Percentiles rank a stretch among this genome's conserved stretches.
phyloP scores from a whole-genome alignment of 2,329 filamentous ascomycete genomes.

The Cephalotrichum gorgonifer region DNA sequence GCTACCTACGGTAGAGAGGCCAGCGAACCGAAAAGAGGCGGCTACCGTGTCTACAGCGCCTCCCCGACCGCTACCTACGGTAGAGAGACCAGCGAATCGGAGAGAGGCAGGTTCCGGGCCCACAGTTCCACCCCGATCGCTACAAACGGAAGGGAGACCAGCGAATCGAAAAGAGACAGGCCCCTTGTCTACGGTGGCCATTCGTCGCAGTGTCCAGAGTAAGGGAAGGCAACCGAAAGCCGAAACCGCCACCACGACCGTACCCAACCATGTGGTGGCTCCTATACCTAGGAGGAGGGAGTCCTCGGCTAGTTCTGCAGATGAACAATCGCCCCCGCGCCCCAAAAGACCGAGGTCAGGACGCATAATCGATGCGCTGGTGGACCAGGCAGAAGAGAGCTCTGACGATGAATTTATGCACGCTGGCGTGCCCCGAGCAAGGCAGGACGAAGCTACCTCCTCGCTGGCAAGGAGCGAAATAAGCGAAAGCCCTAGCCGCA shows the following conservation, averaged over 20 bases:
- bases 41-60: not conserved
- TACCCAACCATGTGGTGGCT: not conserved
- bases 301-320: not conserved
- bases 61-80: not conserved
- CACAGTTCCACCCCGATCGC: not conserved
- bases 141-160: not conserved
- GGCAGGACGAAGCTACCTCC: not conserved
- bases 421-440: not conserved
- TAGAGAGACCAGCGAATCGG: not conserved
- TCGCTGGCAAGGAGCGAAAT: not conserved
- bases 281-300: not conserved
- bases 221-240: not conserved
- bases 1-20: not conserved
- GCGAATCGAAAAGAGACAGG: not conserved
- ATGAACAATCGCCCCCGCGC: not conserved
- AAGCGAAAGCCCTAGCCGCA: not conserved
- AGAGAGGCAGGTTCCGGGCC: not conserved
- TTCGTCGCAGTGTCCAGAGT: not conserved
- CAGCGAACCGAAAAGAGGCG: not conserved
- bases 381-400: constrained; percentile 25
- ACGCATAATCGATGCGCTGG: constrained; percentile 31
- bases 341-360: not conserved
- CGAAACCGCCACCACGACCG: not conserved
- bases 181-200: not conserved
- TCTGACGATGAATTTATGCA: constrained; percentile 8